Percentiles rank a stretch among this genome's conserved stretches.
These are phyloP conservation scores for Saturnispora dispora DNA, from an alignment of 805 yeast genomes.

Conservation along the genomic window DNA sequence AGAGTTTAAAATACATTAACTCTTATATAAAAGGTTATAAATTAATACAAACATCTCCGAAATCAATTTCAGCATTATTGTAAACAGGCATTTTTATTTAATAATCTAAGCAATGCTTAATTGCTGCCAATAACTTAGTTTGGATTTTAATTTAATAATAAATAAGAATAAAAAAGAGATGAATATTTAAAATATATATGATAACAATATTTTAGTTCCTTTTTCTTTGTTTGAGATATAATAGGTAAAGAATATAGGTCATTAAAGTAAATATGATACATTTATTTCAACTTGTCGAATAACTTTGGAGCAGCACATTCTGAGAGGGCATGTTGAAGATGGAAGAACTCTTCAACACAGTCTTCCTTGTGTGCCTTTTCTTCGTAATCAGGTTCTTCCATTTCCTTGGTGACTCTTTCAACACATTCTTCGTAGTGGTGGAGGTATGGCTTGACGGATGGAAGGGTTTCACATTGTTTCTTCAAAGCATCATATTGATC, in stretches of 20 bases:
- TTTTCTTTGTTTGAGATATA: neutral
- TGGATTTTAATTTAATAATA: neutral
- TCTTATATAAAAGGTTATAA: constrained; percentile 1
- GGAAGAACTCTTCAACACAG: constrained; percentile 97
- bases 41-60: constrained; percentile 1
- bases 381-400: constrained; percentile 77
- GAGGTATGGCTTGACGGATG: constrained; percentile 58
- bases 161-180: constrained; percentile 1
- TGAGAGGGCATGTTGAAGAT: constrained; percentile 86
- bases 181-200: neutral
- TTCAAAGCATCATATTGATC: constrained; percentile 59
- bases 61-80: neutral
- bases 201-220: neutral
- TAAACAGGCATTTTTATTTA: too few relatives aligned
- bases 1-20: constrained; percentile 19
- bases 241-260: neutral
- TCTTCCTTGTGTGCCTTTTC: constrained; percentile 83
- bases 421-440: constrained; percentile 94
- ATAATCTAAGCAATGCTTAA: too few relatives aligned
- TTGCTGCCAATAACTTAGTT: too few relatives aligned
- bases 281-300: constrained; percentile 73
- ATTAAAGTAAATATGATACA: neutral
- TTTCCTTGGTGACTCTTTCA: constrained; percentile 85
- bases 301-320: constrained; percentile 87
- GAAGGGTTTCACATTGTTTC: constrained; percentile 61